Base-by-base conservation (phyloP, 139 green algal genomes). In the Closterium sp. region DNA sequence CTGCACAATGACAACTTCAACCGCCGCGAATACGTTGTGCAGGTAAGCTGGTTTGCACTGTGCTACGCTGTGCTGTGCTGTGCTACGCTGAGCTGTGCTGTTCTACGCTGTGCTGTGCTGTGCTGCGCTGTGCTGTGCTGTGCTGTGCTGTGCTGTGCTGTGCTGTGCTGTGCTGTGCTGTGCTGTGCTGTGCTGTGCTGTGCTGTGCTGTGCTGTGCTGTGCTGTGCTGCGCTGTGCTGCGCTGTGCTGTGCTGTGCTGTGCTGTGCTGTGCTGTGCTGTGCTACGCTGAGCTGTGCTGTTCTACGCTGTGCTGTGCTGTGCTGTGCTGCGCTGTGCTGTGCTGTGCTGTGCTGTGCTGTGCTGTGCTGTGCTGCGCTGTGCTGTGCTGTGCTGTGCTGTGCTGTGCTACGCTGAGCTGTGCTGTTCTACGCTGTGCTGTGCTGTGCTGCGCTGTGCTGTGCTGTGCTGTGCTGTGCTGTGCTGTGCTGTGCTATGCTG, bases 1-100 rank as follows among this genome's bases (percentile, higher is more conserved):
- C 95, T 98, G 36, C 97, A 98, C 94, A 98, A 98, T 87, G 97
- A 98, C 95, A 97, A 97, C 93, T 96, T 97, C 94, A 99, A 99
- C 93, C 94, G 95, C 66, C 94, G 97, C 2, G 97, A 99, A 93
- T 98, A 98, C 81, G 97, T 99, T 2, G 97, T 99, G 0, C 96
- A 97, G 84, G 96, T 98, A 12, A 93, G 55, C 16, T 88, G 85
- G 9, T 30, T 10, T 55, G 85, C 33, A 33, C 33, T 36, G 85
- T 36, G 85, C 0, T 88, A 31, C 28, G 31, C 85, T 55, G 33
- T n/a, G 85, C 28, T 88, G 85, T 66, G 84, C 84, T 87, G 84
- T 87, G 23, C 84, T 87, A 23, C 31, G 23, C 84, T 87, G 84
- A 34, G 84, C 84, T 33, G 84, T 30, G 84, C 84, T 87, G 84